Base-by-base conservation (phyloP, 2,329 filamentous ascomycete genomes). In the Gnomoniopsis sp. region DNA sequence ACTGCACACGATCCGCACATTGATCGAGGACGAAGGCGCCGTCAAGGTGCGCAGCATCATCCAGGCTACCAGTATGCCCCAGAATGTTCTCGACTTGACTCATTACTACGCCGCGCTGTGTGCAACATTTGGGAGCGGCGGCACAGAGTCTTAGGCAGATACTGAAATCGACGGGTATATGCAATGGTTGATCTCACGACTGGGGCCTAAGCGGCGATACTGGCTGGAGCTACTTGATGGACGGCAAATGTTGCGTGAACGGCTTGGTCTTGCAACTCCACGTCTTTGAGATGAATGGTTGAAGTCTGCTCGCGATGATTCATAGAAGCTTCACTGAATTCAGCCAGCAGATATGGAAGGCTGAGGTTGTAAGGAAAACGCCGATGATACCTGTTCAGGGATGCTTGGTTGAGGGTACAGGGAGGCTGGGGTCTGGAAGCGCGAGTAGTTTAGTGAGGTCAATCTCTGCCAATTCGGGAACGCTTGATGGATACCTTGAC, bases 1-100 rank as follows among this genome's bases (percentile, higher is more conserved):
- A 47, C 83, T 99, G 55, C 91, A 88, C 73, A 88, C 90, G 3
- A 90, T 98, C 68, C 88, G 95, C 62, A 92, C 90, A 65, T 80
- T 99, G 65, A 99, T 99, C 70, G 95, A 98, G 75, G 93, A 97
- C 65, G 95, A 99, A 75, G 95, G 95, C 59, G 93, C 93, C 1
- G 91, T 99, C 73, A 99, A 99, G 77, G 90, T 99, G 56, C 85
- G 95, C 70, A 97, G 92, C 73, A 96, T 99, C 70, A 92, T 99
- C 55, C 95, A 99, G 75, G 92, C 93, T 1, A 98, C 93, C 2
- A 96, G 90, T 72, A 77, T 99, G 62, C 93, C 93, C 12, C 95
- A 98, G 75, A 88, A 90, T 60, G 93, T 99, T 43, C 82, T 98
- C 56, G 93, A 98, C 71, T 78, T 99, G 60, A 98, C 95, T 26